A percentile compares a stretch with the other conserved stretches of the same genome.
Evolutionary conservation across 306 rosid species (phyloP).

Genomic region (Cucurbita moschata): DNA sequence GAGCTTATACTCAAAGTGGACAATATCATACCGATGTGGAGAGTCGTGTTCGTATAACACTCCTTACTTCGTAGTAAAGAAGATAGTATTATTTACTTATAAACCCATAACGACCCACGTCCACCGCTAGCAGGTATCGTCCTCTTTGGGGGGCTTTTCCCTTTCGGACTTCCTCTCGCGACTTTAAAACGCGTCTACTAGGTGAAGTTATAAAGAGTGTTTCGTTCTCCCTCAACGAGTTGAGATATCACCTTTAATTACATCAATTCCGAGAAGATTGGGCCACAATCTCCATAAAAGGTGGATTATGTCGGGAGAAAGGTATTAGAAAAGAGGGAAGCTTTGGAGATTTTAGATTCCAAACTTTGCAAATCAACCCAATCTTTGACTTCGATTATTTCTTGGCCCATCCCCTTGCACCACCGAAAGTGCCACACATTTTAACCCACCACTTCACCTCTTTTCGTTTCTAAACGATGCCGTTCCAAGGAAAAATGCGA

Average conservation of each 20-base stretch:
- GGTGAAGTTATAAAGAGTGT: too few relatives aligned
- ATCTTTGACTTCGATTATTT: background rate
- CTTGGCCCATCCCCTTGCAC: background rate
- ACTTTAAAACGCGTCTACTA: too few relatives aligned
- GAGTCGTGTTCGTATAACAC: too few relatives aligned
- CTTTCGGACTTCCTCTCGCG: too few relatives aligned
- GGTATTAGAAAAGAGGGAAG: background rate
- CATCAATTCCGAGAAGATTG: background rate
- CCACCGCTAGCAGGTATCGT: too few relatives aligned
- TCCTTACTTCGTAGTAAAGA: background rate
- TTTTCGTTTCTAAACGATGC: constrained; percentile 3
- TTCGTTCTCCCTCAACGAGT: too few relatives aligned
- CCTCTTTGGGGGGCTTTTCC: too few relatives aligned
- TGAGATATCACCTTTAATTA: too few relatives aligned
- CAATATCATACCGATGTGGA: too few relatives aligned
- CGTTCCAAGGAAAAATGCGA: constrained; percentile 3
- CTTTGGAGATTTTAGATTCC: background rate
- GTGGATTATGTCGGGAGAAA: constrained; percentile 4
- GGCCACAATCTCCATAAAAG: background rate
- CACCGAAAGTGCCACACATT: background rate
- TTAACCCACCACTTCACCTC: background rate
- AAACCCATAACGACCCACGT: too few relatives aligned
- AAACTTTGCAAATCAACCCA: background rate
- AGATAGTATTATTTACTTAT: background rate
- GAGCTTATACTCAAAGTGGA: too few relatives aligned